Percentiles rank a stretch among this genome's conserved stretches.
These are phyloP conservation scores for Cucurbita pepo DNA, from an alignment of 306 rosid genomes.

Conservation along the genomic window DNA sequence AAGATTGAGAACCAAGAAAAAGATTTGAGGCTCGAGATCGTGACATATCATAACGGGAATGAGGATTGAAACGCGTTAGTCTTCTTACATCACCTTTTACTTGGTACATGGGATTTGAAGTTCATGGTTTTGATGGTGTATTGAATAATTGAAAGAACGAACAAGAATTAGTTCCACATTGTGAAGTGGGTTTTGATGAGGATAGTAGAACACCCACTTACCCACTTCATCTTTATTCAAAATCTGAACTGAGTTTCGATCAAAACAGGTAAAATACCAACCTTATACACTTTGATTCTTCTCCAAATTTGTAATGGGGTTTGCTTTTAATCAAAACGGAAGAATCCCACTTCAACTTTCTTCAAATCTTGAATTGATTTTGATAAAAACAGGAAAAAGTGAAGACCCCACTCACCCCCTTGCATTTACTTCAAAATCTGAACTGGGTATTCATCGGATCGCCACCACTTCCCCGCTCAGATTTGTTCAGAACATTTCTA, in stretches of 20 bases:
- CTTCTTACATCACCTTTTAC: too few relatives aligned
- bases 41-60: too few relatives aligned
- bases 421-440: not conserved
- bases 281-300: not conserved
- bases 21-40: too few relatives aligned
- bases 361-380: not conserved
- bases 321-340: not conserved
- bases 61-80: too few relatives aligned
- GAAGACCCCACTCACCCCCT: not conserved
- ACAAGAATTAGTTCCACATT: not conserved
- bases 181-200: not conserved
- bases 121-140: too few relatives aligned
- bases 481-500: too few relatives aligned
- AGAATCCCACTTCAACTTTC: not conserved
- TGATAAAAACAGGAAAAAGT: not conserved
- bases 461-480: not conserved
- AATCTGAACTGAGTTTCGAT: not conserved
- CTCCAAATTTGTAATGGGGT: not conserved
- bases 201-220: not conserved
- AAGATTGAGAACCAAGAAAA: too few relatives aligned
- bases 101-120: too few relatives aligned
- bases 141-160: not conserved
- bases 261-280: not conserved
- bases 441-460: not conserved
- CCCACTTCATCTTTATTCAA: not conserved